Percentiles rank a stretch among this genome's conserved stretches.
Conservation (phyloP, 352 stramenopile genomes). For the Phytopythium sindhum region DNA sequence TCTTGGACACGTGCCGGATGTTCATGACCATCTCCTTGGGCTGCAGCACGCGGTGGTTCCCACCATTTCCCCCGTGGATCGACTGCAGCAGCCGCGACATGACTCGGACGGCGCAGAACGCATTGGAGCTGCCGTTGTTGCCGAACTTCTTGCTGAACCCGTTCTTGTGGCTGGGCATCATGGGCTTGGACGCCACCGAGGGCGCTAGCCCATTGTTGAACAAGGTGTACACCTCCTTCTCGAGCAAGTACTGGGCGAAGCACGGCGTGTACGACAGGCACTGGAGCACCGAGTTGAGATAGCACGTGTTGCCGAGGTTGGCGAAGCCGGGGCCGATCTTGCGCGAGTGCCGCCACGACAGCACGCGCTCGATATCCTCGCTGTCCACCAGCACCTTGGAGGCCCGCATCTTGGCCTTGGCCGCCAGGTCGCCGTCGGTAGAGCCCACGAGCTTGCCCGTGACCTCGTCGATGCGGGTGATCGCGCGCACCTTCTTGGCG, state of each 20-base stretch:
- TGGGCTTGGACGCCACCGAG: slow-evolving; percentile 9
- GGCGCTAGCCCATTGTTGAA: slow-evolving; percentile 25
- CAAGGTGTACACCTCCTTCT: slow-evolving; percentile 41
- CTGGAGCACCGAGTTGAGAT: slow-evolving; percentile 93
- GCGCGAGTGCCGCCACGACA: slow-evolving; percentile 57
- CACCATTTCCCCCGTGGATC: slow-evolving; percentile 35
- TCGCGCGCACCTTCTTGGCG: slow-evolving; percentile 47
- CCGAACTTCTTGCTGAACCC: slow-evolving; percentile 17
- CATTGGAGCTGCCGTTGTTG: slow-evolving; percentile 15
- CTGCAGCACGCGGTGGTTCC: slow-evolving; percentile 48
- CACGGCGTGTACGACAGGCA: slow-evolving; percentile 80
- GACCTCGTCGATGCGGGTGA: slow-evolving; percentile 30
- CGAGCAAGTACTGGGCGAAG: slow-evolving; percentile 88
- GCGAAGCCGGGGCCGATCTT: slow-evolving; percentile 81
- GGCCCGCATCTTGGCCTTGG: slow-evolving; percentile 14
- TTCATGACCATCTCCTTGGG: slow-evolving; percentile 85
- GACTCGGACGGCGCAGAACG: slow-evolving; percentile 56
- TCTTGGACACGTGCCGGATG: slow-evolving; percentile 79
- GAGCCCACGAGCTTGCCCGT: slow-evolving; percentile 11
- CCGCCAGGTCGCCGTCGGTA: slow-evolving; percentile 6
- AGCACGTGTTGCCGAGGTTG: slow-evolving; percentile 96
- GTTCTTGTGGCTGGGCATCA: slow-evolving; percentile 17
- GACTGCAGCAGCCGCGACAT: slow-evolving; percentile 68
- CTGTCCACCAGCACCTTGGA: slow-evolving; percentile 39
- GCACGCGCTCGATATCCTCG: slow-evolving; percentile 45